phyloP scores from a whole-genome alignment of 2,329 filamentous ascomycete species.

The Neonectria faginata region DNA sequence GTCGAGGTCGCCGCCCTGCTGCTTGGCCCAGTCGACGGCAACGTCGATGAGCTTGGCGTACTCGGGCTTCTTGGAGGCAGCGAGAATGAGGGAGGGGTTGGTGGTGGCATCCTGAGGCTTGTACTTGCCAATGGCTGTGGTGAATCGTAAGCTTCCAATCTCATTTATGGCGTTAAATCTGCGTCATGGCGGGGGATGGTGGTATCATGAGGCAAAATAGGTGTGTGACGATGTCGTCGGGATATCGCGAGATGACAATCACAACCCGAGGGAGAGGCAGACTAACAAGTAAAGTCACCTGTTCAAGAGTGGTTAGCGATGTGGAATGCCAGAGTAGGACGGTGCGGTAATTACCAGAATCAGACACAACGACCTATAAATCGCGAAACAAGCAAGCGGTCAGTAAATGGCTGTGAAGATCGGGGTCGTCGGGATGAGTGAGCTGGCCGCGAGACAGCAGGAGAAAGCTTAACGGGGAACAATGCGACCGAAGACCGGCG shows the following conservation, averaged over 20 bases:
- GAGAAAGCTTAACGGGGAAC: slow-evolving; percentile 3
- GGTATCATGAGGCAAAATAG: slow-evolving; percentile 8
- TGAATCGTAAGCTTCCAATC: slow-evolving; percentile 41
- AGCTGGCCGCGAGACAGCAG: neutral
- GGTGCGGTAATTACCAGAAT: slow-evolving; percentile 79
- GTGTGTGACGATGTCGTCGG: slow-evolving; percentile 11
- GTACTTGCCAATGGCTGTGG: slow-evolving; percentile 94
- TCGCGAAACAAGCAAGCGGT: slow-evolving; percentile 36
- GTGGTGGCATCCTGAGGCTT: slow-evolving; percentile 99
- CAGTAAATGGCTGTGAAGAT: slow-evolving; percentile 34
- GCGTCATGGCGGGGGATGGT: slow-evolving; percentile 24
- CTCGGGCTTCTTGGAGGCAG: slow-evolving; percentile 97
- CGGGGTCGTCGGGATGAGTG: slow-evolving; percentile 4
- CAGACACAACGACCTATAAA: slow-evolving; percentile 88
- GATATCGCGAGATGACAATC: slow-evolving; percentile 22
- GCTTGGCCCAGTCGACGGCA: slow-evolving; percentile 88
- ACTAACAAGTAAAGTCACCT: slow-evolving; percentile 85
- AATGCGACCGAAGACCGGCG: slow-evolving; percentile 1
- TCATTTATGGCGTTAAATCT: slow-evolving; percentile 30
- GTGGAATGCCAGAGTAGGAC: slow-evolving; percentile 21
- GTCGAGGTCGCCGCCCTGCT: slow-evolving; percentile 75
- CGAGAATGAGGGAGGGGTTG: slow-evolving; percentile 98
- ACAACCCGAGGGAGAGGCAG: slow-evolving; percentile 23
- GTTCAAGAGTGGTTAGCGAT: slow-evolving; percentile 50
- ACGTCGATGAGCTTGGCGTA: slow-evolving; percentile 92